phyloP scores from a whole-genome alignment of 106 monocot genomes.

The Amphibolis antarctica region DNA sequence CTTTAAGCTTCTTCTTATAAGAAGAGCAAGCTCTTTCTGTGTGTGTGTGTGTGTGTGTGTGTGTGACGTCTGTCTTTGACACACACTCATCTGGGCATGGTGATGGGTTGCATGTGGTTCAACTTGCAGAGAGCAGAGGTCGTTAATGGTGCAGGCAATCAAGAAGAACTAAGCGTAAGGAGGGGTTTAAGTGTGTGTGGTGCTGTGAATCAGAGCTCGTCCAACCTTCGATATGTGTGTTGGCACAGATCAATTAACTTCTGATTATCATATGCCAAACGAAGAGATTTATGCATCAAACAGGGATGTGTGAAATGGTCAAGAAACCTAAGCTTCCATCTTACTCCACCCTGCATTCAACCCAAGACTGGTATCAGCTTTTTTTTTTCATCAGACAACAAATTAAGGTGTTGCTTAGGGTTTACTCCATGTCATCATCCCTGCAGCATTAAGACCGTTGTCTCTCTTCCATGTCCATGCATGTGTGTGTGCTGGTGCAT shows the following conservation, averaged over 20 bases:
- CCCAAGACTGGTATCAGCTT: too few relatives aligned
- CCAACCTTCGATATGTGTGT: neutral
- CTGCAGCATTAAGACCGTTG: too few relatives aligned
- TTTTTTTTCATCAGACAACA: too few relatives aligned
- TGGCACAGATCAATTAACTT: neutral
- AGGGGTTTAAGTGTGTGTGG: slow-evolving; percentile 3
- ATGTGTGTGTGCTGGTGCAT: too few relatives aligned
- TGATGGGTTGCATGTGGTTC: neutral
- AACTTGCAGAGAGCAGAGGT: neutral
- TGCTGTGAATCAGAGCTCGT: too few relatives aligned
- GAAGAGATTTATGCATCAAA: neutral
- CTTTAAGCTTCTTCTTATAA: too few relatives aligned
- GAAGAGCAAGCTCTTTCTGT: too few relatives aligned
- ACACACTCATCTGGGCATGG: neutral
- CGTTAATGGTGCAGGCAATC: neutral
- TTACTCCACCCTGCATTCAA: too few relatives aligned
- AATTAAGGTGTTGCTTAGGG: slow-evolving; percentile 4
- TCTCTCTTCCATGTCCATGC: too few relatives aligned
- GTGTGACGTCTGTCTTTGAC: neutral
- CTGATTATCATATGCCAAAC: neutral
- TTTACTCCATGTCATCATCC: slow-evolving; percentile 2
- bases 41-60: neutral
- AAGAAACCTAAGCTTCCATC: too few relatives aligned
- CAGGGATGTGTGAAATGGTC: too few relatives aligned
- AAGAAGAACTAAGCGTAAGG: neutral